Conservation (phyloP, 2,329 filamentous ascomycete genomes). For the Cercospora beticola region DNA sequence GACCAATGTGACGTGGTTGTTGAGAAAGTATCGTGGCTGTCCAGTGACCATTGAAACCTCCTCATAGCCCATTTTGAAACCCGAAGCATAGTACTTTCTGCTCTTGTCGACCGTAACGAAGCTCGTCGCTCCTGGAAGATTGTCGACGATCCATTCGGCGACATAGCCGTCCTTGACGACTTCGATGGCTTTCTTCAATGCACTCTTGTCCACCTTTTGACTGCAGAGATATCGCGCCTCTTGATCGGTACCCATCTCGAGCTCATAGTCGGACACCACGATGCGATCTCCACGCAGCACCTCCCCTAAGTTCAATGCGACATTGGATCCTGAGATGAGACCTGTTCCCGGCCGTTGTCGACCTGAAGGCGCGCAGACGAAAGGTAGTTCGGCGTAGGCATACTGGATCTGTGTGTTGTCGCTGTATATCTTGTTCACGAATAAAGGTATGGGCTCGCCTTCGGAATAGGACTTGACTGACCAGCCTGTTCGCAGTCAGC, state of each 20-base stretch:
- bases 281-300: conserved; percentile 85
- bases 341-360: conserved; percentile 63
- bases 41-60: conserved; percentile 62
- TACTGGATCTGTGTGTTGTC: conserved; percentile 88
- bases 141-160: conserved; percentile 92
- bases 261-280: conserved; percentile 77
- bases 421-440: conserved; percentile 89
- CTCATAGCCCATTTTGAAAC: conserved; percentile 82
- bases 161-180: conserved; percentile 78
- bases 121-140: conserved; percentile 82
- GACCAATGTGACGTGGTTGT: conserved; percentile 86
- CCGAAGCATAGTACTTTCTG: conserved; percentile 83
- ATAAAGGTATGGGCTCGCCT: conserved; percentile 74
- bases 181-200: conserved; percentile 66
- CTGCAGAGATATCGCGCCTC: conserved; percentile 73
- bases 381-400: conserved; percentile 84
- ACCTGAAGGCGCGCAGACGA: conserved; percentile 78
- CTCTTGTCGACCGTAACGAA: conserved; percentile 84
- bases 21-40: conserved; percentile 68
- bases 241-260: conserved; percentile 73
- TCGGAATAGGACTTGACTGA: conserved; percentile 78
- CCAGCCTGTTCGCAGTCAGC: conserved; percentile 60
- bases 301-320: conserved; percentile 82
- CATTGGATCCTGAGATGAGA: conserved; percentile 71
- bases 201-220: conserved; percentile 62